These are phyloP conservation scores for Coprinopsis strossmayeri DNA, from an alignment of 768 basidiomycete genomes.

Conservation along the genomic window DNA sequence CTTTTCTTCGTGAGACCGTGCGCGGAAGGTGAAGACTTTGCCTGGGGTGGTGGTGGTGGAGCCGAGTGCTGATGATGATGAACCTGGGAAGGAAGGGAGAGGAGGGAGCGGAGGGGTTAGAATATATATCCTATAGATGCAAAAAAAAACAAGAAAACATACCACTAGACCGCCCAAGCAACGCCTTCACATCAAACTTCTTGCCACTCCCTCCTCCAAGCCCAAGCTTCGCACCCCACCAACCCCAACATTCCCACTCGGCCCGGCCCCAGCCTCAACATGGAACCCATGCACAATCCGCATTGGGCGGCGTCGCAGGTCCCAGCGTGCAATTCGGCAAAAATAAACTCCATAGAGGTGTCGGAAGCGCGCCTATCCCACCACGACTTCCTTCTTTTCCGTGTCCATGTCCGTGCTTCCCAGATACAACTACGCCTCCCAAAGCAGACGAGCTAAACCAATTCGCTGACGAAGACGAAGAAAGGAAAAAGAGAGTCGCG, in stretches of 20 bases:
- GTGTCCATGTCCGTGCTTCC: too few species aligned
- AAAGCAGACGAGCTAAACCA: too few species aligned
- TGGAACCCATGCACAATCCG: constrained; percentile 92
- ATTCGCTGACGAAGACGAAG: too few species aligned
- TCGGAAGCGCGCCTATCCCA: constrained; percentile 17
- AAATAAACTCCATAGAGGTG: constrained; percentile 67
- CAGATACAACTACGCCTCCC: too few species aligned
- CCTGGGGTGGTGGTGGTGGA: constrained; percentile 27
- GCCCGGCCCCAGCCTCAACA: constrained; percentile 74
- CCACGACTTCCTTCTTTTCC: constrained; percentile 56
- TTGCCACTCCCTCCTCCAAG: too few species aligned
- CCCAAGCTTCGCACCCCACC: constrained; percentile 22
- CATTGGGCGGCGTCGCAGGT: constrained; percentile 65
- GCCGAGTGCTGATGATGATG: background rate
- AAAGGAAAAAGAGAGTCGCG: too few species aligned
- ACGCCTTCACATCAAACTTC: too few species aligned
- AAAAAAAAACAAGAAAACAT: too few species aligned
- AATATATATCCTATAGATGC: too few species aligned
- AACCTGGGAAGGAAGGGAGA: background rate
- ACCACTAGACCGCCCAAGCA: too few species aligned
- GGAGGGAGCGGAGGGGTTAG: too few species aligned
- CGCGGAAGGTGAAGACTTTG: constrained; percentile 82
- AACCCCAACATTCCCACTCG: constrained; percentile 45
- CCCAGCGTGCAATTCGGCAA: constrained; percentile 94
- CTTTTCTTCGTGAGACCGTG: constrained; percentile 90